Evolutionary conservation across 2,329 filamentous ascomycete genomes (phyloP).

Genomic region (Colletotrichum spinosum): DNA sequence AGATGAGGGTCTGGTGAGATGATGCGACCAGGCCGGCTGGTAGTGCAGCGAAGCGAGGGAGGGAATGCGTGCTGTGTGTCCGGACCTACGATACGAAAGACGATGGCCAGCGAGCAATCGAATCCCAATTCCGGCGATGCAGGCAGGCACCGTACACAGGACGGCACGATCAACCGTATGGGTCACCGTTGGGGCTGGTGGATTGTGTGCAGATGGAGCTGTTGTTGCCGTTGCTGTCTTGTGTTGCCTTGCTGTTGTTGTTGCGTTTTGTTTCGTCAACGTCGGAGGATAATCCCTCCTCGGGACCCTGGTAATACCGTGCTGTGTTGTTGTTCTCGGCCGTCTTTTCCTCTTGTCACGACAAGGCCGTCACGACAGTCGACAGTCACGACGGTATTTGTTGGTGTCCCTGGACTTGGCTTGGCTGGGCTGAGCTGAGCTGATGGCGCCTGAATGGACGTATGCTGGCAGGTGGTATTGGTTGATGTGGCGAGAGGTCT

Average conservation of each 20-base stretch:
- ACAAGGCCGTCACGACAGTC: no score
- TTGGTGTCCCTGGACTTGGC: background rate
- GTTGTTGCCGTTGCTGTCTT: background rate
- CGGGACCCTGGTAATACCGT: background rate
- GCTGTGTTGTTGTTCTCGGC: no score
- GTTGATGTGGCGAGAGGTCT: background rate
- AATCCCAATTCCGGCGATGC: background rate
- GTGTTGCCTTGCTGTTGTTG: no score
- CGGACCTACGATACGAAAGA: background rate
- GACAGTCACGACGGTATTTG: background rate
- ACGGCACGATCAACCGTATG: no score
- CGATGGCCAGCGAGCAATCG: background rate
- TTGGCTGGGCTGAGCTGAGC: background rate
- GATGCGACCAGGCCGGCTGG: conserved; percentile 28
- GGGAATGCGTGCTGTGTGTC: background rate
- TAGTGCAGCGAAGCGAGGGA: conserved; percentile 6
- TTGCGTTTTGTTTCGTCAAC: no score
- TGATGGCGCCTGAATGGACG: background rate
- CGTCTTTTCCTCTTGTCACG: no score
- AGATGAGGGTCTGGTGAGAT: conserved; percentile 31
- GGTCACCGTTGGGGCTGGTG: no score
- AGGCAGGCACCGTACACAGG: no score
- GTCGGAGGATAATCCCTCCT: no score
- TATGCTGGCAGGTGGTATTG: background rate
- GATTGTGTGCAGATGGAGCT: no score